Evolutionary conservation across 257 asterid species (phyloP), one percentile per base, ranked within the genome.

Genomic region (Vinca minor): DNA sequence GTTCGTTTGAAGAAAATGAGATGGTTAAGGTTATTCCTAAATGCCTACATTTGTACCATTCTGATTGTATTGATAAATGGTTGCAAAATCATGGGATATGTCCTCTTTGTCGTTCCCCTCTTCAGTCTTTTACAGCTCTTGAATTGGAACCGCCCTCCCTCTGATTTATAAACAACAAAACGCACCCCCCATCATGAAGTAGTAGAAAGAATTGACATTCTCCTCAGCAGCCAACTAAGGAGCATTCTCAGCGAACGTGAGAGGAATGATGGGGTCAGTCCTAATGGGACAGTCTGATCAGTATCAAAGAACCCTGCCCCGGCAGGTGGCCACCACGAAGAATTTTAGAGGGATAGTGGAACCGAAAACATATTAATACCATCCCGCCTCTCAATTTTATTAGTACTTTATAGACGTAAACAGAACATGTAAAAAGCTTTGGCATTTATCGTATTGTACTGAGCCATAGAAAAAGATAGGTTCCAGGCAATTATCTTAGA

Each of bases 21-120:
- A 59, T 47, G 31, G 36, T 69, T 11, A 74, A 74, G 52, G 49
- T 53, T 5, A 59, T 73, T 61, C 74, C 78, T 1, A 49, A 21
- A 12, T 73, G 74, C 42, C 39, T 47, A 12, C 78, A 73, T 47
- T 62, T 45, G 11, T 68, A 62, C 38, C 78, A 74, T 57, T 74
- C 63, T 17, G 59, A 50, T 21, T 69, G 78, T 34, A 59, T 74
- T 41, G 74, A 69, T 68, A 28, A 50, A 34, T 74, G 78, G 78
- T 64, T 74, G 4, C 39, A 36, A 18, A 74, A 29, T 52, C 64
- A 41, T 42, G 69, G 68, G 32, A 58, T 32, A 17, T 69, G 78
- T 45, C 78, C 71, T 25, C 64, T 74, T 64, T 74, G 78, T 42
- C 65, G 78, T 57, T 60, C 74, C 32, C 53, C 68, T 46, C 17